Base-by-base conservation (phyloP, 176 grass and related monocot species). In the Cenchrus purpureus region DNA sequence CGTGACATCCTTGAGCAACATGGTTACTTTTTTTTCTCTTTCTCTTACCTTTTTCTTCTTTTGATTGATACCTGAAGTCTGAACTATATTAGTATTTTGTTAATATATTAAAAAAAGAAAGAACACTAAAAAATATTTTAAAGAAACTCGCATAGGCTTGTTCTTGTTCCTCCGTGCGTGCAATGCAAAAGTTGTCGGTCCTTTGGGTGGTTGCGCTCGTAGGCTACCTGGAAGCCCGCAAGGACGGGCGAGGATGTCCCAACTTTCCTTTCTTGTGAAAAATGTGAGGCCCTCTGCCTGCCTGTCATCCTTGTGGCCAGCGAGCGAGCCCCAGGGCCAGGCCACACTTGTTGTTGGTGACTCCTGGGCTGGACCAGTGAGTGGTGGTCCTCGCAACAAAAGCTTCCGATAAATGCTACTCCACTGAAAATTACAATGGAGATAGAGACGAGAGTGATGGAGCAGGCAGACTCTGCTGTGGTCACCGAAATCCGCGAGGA, bases 171-270 rank as follows among this genome's bases (percentile, higher is more conserved):
- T 44, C 25, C 25, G 25, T 25, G 25, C 25, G 25, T 37, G 29
- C 20, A 17, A 12, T 40, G 37, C 37, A 40, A 22, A 22, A 22
- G 22, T 37, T 74, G 69, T 22, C 64, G 16, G 34, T 44, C 7
- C 58, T 42, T 42, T 16, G 15, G 43, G 43, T 60, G 12, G 65
- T 70, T 57, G 51, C 19, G 48, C 49, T 8, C 62, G 5, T 20
- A 37, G 52, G 40, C 72, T 66, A 63, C 43, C 42, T 79, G 67
- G 45, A 79, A 43, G 76, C 44, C 56, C 28, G 29, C 77, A 46
- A 67, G 14, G 77, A 4, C 37, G 37, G 77, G 37, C 37, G 37
- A 40, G 37, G 3, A 25, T 45, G 57, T n/a, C 44, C 40, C 48
- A 34, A 62, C 19, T 37, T 54, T 61, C 31, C 46, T 64, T 65